Conservation (phyloP, 352 stramenopile genomes). For the Thraustochytrium striatum region DNA sequence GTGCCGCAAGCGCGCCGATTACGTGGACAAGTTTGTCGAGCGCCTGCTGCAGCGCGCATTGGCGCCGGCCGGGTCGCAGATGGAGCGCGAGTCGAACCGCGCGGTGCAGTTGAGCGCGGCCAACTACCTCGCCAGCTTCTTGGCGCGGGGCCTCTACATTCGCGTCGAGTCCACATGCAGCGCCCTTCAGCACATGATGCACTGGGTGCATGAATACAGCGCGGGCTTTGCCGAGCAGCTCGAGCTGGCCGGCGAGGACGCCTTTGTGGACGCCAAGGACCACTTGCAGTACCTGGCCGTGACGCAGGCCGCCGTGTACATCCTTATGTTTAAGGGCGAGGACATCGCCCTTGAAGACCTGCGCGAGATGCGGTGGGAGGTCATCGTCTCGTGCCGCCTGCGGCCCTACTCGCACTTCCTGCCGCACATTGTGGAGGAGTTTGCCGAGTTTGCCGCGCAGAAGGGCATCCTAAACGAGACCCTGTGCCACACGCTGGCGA, state of each 20-base stretch:
- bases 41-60: slow-evolving; percentile 10
- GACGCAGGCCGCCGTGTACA: slow-evolving; percentile 26
- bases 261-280: slow-evolving; percentile 26
- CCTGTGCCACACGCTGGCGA: neutral
- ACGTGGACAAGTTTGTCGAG: slow-evolving; percentile 2
- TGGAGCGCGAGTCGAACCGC: neutral
- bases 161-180: neutral
- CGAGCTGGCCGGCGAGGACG: neutral
- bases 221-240: neutral
- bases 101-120: slow-evolving; percentile 24
- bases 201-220: neutral
- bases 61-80: neutral
- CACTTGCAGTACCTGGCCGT: slow-evolving; percentile 31
- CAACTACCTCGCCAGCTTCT: slow-evolving; percentile 41
- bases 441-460: neutral
- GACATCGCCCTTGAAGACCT: slow-evolving; percentile 2
- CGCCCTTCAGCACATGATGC: slow-evolving; percentile 4
- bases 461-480: neutral
- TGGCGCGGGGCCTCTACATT: slow-evolving; percentile 20
- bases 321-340: slow-evolving; percentile 33
- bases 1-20: slow-evolving; percentile 22
- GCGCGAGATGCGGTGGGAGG: neutral
- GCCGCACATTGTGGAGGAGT: slow-evolving; percentile 16
- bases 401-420: slow-evolving; percentile 3
- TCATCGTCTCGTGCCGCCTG: neutral